phyloP scores from a whole-genome alignment of 1,139 yeast species.

The Oligophagozyma castellii region DNA sequence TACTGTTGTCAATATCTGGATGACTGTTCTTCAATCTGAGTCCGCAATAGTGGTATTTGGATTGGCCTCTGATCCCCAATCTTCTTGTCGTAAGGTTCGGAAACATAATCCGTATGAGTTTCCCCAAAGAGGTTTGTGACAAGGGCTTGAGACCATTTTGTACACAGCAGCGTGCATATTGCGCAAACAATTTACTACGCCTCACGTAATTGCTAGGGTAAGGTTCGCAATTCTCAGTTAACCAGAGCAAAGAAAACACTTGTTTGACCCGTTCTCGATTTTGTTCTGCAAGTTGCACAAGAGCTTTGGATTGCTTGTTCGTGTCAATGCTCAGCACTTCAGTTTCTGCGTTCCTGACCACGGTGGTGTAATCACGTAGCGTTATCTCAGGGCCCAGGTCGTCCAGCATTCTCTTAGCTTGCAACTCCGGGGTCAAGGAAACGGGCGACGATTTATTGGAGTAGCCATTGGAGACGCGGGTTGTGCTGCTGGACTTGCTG shows the following conservation, averaged over 20 bases:
- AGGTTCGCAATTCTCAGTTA: constrained; percentile 53
- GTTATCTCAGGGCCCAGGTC: constrained; percentile 20
- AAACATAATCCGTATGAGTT: constrained; percentile 57
- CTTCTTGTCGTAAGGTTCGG: constrained; percentile 73
- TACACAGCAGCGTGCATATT: constrained; percentile 64
- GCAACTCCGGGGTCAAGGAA: no score
- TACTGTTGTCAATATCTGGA: constrained; percentile 1
- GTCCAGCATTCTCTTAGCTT: constrained; percentile 8
- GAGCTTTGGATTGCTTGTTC: constrained; percentile 16
- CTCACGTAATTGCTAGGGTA: constrained; percentile 67
- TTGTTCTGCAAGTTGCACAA: constrained; percentile 22
- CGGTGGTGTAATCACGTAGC: constrained; percentile 18
- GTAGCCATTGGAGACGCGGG: no score
- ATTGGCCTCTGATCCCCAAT: constrained; percentile 78
- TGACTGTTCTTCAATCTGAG: constrained; percentile 19
- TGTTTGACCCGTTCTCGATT: constrained; percentile 55
- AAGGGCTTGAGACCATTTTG: constrained; percentile 54
- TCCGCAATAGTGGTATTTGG: constrained; percentile 88
- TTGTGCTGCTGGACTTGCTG: no score
- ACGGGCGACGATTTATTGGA: no score
- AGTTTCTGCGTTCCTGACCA: constrained; percentile 21
- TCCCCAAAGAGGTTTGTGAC: constrained; percentile 82
- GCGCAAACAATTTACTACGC: constrained; percentile 66
- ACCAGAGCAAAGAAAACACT: constrained; percentile 71
- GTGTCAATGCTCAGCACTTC: constrained; percentile 20